These are phyloP conservation scores for Xylariaceae sp. DNA, from an alignment of 2,329 filamentous ascomycete genomes.

Conservation along the genomic window DNA sequence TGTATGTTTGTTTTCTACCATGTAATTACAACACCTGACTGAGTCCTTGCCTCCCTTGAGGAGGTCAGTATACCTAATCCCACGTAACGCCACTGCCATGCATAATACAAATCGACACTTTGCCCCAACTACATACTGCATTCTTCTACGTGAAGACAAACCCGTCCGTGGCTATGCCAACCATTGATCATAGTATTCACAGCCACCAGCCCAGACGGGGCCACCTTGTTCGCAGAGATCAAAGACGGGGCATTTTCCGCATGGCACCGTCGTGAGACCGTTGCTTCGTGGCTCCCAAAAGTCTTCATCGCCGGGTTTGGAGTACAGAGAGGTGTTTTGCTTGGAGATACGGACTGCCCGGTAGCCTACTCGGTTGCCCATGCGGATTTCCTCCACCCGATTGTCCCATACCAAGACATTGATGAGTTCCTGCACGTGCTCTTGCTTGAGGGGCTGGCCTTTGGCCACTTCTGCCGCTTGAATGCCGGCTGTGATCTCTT, in stretches of 20 bases:
- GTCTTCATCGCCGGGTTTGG: constrained; percentile 28
- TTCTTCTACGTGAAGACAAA: neutral
- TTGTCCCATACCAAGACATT: constrained; percentile 88
- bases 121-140: neutral
- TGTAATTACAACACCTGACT: constrained; percentile 6
- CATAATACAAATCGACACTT: constrained; percentile 11
- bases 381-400: constrained; percentile 62
- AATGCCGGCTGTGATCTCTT: constrained; percentile 71
- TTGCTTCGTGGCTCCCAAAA: constrained; percentile 49
- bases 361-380: constrained; percentile 47
- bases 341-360: constrained; percentile 47
- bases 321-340: constrained; percentile 30
- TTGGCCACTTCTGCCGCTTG: constrained; percentile 64
- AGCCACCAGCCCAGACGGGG: constrained; percentile 82
- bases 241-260: constrained; percentile 88
- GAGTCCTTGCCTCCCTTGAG: neutral
- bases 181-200: constrained; percentile 89
- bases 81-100: constrained; percentile 18
- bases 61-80: neutral
- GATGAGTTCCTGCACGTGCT: constrained; percentile 78
- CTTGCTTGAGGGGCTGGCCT: constrained; percentile 63
- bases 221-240: constrained; percentile 87
- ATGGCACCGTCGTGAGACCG: constrained; percentile 82
- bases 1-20: neutral
- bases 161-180: constrained; percentile 39